Evolutionary conservation across 1,139 yeast species (phyloP).

Genomic region (Taphrina flavorubra): DNA sequence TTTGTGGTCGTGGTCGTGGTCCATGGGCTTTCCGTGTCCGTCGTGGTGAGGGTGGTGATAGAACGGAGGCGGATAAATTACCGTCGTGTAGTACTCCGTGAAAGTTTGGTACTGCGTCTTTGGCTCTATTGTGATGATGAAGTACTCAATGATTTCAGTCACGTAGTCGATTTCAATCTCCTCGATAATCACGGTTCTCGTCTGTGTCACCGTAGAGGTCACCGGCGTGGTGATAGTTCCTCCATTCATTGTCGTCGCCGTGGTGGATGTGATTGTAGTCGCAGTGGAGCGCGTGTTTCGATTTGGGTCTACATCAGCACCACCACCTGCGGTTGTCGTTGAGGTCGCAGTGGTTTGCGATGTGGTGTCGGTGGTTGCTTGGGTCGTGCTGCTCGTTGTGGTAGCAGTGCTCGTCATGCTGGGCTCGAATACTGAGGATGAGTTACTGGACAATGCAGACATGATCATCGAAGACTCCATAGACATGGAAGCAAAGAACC

Average conservation of each 20-base stretch:
- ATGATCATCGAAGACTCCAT: constrained; percentile 9
- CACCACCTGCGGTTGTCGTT: not conserved
- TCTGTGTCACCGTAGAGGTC: constrained; percentile 22
- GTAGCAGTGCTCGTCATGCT: not conserved
- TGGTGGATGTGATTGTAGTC: not conserved
- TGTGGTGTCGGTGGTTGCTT: not conserved
- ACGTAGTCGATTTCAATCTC: constrained; percentile 8
- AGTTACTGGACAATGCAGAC: constrained; percentile 12
- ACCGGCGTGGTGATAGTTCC: constrained; percentile 7
- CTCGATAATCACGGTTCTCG: not conserved
- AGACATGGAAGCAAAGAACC: not conserved
- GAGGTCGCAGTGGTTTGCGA: not conserved
- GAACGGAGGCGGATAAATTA: constrained; percentile 2
- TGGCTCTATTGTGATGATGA: constrained; percentile 30
- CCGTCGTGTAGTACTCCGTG: constrained; percentile 10
- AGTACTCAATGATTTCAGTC: constrained; percentile 20
- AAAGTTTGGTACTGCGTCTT: constrained; percentile 16
- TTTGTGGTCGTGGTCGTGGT: not conserved
- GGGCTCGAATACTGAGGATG: not conserved
- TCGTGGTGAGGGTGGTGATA: not conserved
- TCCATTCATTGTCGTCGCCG: not conserved
- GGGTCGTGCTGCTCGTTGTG: not conserved
- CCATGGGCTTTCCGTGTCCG: not conserved
- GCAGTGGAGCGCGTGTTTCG: not conserved
- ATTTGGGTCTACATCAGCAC: not conserved